These are phyloP conservation scores for Diaporthe aspalathi DNA, from an alignment of 2,329 filamentous ascomycete genomes.

Conservation along the genomic window DNA sequence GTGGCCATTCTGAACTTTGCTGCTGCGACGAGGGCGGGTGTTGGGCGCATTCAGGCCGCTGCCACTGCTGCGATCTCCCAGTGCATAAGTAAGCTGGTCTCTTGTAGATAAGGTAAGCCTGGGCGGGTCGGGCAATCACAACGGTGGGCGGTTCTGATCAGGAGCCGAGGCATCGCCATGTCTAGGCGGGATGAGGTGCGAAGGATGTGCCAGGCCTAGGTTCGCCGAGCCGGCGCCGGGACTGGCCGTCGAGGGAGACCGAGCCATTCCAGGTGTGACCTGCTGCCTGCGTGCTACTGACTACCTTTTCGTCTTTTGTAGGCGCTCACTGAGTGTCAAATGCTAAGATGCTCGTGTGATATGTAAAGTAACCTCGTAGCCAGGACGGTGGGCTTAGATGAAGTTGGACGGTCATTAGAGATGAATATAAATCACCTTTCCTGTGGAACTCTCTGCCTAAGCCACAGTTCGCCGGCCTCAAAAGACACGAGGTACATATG, in stretches of 20 bases:
- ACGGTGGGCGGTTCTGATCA: not conserved
- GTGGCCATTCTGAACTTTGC: conserved; percentile 63
- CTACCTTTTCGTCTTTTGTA: too few species aligned
- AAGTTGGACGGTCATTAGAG: too few species aligned
- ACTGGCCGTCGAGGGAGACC: not conserved
- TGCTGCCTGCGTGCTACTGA: not conserved
- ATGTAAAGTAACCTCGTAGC: too few species aligned
- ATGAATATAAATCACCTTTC: not conserved
- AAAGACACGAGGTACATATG: too few species aligned
- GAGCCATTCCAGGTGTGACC: not conserved
- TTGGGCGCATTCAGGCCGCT: conserved; percentile 25
- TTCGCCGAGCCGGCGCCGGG: conserved; percentile 28
- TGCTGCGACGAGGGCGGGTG: conserved; percentile 10
- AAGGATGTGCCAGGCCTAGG: conserved; percentile 4
- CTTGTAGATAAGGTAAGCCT: not conserved
- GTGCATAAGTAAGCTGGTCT: not conserved
- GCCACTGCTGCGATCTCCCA: not conserved
- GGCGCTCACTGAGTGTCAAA: not conserved
- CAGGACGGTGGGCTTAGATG: too few species aligned
- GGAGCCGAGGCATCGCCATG: conserved; percentile 35
- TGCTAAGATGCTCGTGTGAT: too few species aligned
- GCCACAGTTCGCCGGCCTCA: not conserved
- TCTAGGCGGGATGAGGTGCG: conserved; percentile 17
- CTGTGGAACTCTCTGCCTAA: not conserved
- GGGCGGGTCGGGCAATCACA: not conserved